phyloP scores from a whole-genome alignment of 345 rosid species.

The Arabidopsis arenosa region DNA sequence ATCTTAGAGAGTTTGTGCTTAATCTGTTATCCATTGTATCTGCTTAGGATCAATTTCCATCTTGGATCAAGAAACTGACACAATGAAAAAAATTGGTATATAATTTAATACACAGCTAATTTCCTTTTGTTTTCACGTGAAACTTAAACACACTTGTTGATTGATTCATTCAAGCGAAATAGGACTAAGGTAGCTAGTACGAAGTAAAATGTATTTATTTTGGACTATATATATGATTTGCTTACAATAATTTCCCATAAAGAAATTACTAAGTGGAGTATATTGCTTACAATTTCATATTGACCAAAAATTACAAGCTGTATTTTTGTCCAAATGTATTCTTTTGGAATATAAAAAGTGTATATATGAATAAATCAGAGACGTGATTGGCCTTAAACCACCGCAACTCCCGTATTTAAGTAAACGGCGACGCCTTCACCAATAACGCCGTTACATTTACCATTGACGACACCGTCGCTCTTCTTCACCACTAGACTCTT shows the following conservation, averaged over 20 bases:
- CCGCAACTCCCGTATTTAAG: not conserved
- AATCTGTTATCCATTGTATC: too few species aligned
- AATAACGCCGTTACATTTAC: slow-evolving; percentile 41
- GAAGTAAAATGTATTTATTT: too few species aligned
- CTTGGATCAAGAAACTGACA: too few species aligned
- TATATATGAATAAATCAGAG: not conserved
- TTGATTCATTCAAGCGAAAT: too few species aligned
- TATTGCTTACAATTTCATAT: not conserved
- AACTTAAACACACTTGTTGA: too few species aligned
- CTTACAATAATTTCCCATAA: not conserved
- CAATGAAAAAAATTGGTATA: too few species aligned
- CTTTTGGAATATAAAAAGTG: not conserved
- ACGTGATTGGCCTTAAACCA: slow-evolving; percentile 1
- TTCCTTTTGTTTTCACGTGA: too few species aligned
- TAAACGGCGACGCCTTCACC: slow-evolving; percentile 38
- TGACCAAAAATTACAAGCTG: slow-evolving; percentile 3
- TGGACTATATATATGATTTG: not conserved
- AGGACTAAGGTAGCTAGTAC: too few species aligned
- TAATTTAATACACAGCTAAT: too few species aligned
- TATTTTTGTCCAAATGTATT: slow-evolving; percentile 14
- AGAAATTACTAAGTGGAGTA: not conserved
- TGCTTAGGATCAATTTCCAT: too few species aligned
- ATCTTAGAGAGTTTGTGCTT: too few species aligned
- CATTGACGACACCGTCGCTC: slow-evolving; percentile 13
- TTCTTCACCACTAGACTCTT: slow-evolving; percentile 39